phyloP scores from a whole-genome alignment of 1,284 basidiomycete species.

The Ceratobasidium sp. region DNA sequence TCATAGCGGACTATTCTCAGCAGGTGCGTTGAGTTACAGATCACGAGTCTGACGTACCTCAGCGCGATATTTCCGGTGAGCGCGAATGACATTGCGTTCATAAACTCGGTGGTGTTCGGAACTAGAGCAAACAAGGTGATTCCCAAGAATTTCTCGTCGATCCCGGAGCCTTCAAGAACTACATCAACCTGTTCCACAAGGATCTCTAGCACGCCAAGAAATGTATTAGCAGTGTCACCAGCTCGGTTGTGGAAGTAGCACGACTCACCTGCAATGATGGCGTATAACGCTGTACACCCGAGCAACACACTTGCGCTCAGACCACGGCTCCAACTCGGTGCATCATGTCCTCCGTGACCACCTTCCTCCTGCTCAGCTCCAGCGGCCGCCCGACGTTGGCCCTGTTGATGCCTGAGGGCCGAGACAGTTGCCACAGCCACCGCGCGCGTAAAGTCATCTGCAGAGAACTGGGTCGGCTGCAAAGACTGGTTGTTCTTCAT shows the following conservation, averaged over 20 bases:
- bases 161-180: slow-evolving; percentile 89
- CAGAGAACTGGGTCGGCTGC: slow-evolving; percentile 68
- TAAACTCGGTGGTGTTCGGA: slow-evolving; percentile 99
- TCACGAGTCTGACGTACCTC: slow-evolving; percentile 67
- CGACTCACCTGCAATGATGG: slow-evolving; percentile 88
- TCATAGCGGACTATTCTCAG: background rate
- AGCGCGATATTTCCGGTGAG: slow-evolving; percentile 97
- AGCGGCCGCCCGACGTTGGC: background rate
- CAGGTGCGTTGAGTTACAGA: background rate
- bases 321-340: slow-evolving; percentile 91
- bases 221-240: background rate
- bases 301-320: slow-evolving; percentile 89
- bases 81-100: slow-evolving; percentile 99
- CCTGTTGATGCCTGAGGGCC: slow-evolving; percentile 74
- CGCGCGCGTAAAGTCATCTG: slow-evolving; percentile 89
- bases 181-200: slow-evolving; percentile 97
- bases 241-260: no score
- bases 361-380: slow-evolving; percentile 56
- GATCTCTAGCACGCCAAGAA: slow-evolving; percentile 68
- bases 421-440: slow-evolving; percentile 91
- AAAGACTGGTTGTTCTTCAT: slow-evolving; percentile 69
- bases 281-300: slow-evolving; percentile 92
- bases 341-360: slow-evolving; percentile 89
- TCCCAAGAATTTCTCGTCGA: slow-evolving; percentile 98
- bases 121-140: slow-evolving; percentile 97